Evolutionary conservation across 1,139 yeast species (phyloP).

Genomic region (Pichia sp.): DNA sequence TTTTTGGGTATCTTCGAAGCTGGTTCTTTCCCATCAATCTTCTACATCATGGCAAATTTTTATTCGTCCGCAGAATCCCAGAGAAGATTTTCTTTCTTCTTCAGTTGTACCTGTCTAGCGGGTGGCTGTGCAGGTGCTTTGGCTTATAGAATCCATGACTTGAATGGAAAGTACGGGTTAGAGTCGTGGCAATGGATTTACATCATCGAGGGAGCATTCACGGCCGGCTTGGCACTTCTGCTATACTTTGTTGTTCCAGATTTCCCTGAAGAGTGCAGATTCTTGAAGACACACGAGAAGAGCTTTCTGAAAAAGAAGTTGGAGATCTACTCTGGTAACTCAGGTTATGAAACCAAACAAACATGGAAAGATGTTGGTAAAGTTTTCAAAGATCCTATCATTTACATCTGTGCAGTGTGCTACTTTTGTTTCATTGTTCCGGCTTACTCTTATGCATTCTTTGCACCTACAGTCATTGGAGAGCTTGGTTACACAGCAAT

Average conservation of each 20-base stretch:
- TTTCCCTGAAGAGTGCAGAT: conserved; percentile 60
- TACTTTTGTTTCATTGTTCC: conserved; percentile 65
- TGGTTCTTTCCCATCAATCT: conserved; percentile 70
- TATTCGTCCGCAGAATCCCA: conserved; percentile 64
- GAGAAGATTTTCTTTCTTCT: conserved; percentile 62
- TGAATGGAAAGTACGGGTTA: conserved; percentile 48
- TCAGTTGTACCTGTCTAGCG: conserved; percentile 66
- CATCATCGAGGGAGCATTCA: conserved; percentile 68
- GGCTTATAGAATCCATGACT: conserved; percentile 55
- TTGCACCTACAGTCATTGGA: conserved; percentile 61
- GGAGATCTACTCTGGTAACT: conserved; percentile 49
- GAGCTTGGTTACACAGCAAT: conserved; percentile 57
- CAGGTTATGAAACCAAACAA: conserved; percentile 50
- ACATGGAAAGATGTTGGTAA: conserved; percentile 38
- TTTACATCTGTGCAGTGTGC: conserved; percentile 55
- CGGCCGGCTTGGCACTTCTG: conserved; percentile 57
- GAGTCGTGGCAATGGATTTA: conserved; percentile 71
- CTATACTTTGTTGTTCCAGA: conserved; percentile 67
- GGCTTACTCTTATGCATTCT: conserved; percentile 68
- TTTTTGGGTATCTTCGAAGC: conserved; percentile 63
- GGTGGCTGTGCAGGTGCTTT: conserved; percentile 84
- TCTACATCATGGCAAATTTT: conserved; percentile 57
- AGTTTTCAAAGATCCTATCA: conserved; percentile 48
- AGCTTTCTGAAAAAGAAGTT: conserved; percentile 50
- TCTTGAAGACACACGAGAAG: conserved; percentile 45